Conservation (phyloP, 2,329 filamentous ascomycete genomes). For the Chaetomium globosum region DNA sequence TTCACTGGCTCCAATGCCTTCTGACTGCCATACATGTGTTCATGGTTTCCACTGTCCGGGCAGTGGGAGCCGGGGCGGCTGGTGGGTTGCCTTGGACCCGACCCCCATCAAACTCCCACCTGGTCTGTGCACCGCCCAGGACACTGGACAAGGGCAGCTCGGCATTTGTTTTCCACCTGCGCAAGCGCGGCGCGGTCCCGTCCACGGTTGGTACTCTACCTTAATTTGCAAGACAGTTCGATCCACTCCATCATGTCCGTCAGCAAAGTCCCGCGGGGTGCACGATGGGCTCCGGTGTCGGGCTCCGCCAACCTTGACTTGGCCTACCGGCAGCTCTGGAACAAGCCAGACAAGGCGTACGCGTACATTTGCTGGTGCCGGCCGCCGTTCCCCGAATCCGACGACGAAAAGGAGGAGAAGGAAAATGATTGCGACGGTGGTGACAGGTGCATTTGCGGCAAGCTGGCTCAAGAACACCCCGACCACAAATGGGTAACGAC, state of each 20-base stretch:
- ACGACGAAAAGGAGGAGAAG: not conserved
- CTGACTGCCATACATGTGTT: not conserved
- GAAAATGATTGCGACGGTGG: conserved; percentile 31
- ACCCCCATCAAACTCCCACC: not conserved
- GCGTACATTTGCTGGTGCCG: conserved; percentile 20
- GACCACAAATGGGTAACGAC: conserved; percentile 41
- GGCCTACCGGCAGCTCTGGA: conserved; percentile 7
- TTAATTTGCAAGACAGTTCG: not conserved
- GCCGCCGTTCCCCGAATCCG: conserved; percentile 6
- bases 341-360: conserved; percentile 13
- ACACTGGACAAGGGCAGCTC: not conserved
- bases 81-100: no score
- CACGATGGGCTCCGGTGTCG: conserved; percentile 13
- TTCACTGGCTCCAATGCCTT: conserved; percentile 13
- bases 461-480: conserved; percentile 38
- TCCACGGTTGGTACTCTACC: not conserved
- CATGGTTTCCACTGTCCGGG: no score
- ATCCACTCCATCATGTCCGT: not conserved
- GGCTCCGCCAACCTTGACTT: conserved; percentile 18
- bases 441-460: conserved; percentile 40
- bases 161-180: not conserved
- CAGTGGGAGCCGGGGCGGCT: no score
- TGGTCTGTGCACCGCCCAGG: not conserved
- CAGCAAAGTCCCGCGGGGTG: not conserved
- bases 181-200: not conserved